Evolutionary conservation across 2,329 filamentous ascomycete genomes (phyloP), one percentile per base, ranked within the genome.

Genomic region (Neopestalotiopsis sp.): DNA sequence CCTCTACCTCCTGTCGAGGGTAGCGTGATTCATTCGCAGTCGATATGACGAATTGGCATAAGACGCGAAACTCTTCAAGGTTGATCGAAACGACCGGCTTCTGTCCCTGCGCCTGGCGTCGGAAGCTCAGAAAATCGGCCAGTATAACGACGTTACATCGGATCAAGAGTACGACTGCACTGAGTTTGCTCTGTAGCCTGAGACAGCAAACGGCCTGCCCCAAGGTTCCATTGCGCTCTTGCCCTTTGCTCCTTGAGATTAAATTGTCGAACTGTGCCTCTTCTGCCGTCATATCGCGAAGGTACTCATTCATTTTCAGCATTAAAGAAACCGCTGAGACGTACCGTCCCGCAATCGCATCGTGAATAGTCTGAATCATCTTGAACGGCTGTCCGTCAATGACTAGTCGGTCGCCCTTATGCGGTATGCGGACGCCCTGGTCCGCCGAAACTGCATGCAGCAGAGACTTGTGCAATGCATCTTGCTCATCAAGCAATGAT

Each of bases 391-490:
- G 70, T n/a, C 30, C 69, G 2, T 42, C 24, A 0, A 74, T n/a
- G 0, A n/a, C 30, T 13, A 65, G 45, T 45, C 70, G 73, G 3
- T 57, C 32, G 40, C 69, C 87, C 81, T 12, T 92, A 17, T 10
- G 12, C 20, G n/a, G 12, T 34, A 61, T 40, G 30, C 20, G 6
- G 14, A n/a, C 14, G 17, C 17, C 14, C n/a, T n/a, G 5, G 17
- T 52, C 17, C 45, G 17, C 14, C 78, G 0, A 88, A 84, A 0
- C 86, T 82, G 24, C 89, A 85, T 73, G 91, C 93, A 1, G 24
- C 9, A 65, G 28, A 7, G 42, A n/a, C 17, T 57, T 28, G 13
- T 38, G 24, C 10, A 65, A 45, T 24, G 49, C 12, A 9, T 65
- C 20, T 49, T 65, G 63, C 32, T 65, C 63, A 13, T 57, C 49